Evolutionary conservation across 257 asterid species (phyloP).

Genomic region (Solanum pennellii): DNA sequence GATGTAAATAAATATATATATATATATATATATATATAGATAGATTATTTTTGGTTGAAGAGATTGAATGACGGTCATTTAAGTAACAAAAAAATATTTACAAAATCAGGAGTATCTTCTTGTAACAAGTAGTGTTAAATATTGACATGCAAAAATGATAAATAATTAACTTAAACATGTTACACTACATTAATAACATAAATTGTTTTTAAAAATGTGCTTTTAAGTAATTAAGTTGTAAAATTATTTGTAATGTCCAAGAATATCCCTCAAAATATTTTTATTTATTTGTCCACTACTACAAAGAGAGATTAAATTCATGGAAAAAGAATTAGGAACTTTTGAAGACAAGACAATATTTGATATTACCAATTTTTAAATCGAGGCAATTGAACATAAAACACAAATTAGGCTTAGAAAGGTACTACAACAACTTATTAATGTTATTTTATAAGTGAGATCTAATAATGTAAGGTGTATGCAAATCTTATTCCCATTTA

Average conservation of each 20-base stretch:
- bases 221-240: neutral
- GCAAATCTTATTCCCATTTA: too few relatives aligned
- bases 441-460: too few relatives aligned
- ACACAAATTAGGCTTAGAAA: neutral
- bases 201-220: neutral
- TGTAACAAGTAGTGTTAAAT: neutral
- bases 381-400: neutral
- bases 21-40: too few relatives aligned
- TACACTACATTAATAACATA: neutral
- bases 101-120: neutral
- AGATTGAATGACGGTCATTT: neutral
- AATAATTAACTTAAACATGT: neutral
- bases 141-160: neutral
- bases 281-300: neutral
- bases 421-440: too few relatives aligned
- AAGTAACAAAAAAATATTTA: neutral
- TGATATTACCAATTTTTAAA: too few relatives aligned
- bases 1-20: too few relatives aligned
- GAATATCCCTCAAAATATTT: neutral
- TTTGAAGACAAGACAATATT: neutral
- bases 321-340: neutral
- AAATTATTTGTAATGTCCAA: neutral
- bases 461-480: fast-evolving
- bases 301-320: too few relatives aligned
- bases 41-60: neutral